These are phyloP conservation scores for Cordyceps cateniannulata DNA, from an alignment of 2,329 filamentous ascomycete genomes.

Conservation along the genomic window DNA sequence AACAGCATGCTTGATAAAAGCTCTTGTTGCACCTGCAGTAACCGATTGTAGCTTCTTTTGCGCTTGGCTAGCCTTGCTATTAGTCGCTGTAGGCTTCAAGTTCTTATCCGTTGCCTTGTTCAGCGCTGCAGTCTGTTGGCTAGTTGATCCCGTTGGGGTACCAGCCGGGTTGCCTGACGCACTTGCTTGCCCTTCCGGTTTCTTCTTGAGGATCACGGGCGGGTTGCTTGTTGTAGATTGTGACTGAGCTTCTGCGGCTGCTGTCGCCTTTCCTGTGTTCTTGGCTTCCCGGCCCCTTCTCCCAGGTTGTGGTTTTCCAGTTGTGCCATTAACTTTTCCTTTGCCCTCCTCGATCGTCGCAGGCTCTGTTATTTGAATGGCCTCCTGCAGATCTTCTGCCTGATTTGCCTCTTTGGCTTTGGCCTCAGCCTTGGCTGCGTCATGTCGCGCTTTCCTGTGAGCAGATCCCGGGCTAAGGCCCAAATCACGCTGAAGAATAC, in stretches of 20 bases:
- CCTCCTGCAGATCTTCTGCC: background rate
- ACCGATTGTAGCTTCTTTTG: constrained; percentile 29
- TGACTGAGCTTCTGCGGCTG: constrained; percentile 26
- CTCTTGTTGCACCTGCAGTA: constrained; percentile 49
- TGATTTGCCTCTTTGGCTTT: constrained; percentile 17
- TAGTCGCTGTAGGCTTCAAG: constrained; percentile 32
- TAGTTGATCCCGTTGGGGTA: background rate
- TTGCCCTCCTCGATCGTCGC: constrained; percentile 14
- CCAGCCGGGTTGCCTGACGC: constrained; percentile 16
- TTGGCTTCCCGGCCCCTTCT: constrained; percentile 31
- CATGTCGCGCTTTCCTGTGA: constrained; percentile 53
- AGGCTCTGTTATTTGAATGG: background rate
- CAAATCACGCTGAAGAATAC: constrained; percentile 59
- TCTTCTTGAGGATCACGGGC: constrained; percentile 37
- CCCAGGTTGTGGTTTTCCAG: constrained; percentile 13
- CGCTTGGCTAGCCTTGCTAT: constrained; percentile 20
- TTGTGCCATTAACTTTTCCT: constrained; percentile 15
- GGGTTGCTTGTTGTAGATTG: constrained; percentile 23
- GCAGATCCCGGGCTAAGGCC: constrained; percentile 58
- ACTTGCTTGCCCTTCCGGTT: constrained; percentile 24
- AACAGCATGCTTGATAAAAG: constrained; percentile 77
- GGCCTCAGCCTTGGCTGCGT: constrained; percentile 50
- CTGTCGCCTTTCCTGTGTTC: constrained; percentile 31
- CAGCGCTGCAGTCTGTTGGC: constrained; percentile 20
- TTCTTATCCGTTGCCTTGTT: constrained; percentile 24